Evolutionary conservation across 257 asterid species (phyloP).

Genomic region (Leptodermis oblonga): DNA sequence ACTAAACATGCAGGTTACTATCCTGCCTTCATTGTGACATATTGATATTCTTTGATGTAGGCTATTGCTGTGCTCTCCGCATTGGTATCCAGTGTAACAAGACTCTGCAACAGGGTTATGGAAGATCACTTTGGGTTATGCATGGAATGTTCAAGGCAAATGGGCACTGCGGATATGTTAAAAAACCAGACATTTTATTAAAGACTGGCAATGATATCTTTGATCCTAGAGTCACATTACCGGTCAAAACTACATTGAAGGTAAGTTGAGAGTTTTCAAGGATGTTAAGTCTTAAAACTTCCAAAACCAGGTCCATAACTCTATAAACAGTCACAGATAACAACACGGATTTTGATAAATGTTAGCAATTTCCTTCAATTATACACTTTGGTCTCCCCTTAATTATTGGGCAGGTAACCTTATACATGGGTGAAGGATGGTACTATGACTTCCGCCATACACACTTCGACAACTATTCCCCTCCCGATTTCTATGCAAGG

Average conservation of each 20-base stretch:
- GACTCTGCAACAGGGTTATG: constrained; percentile 63
- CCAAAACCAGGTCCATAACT: not conserved
- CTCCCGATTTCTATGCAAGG: constrained; percentile 89
- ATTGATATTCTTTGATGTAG: not conserved
- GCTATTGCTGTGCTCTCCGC: not conserved
- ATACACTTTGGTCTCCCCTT: not conserved
- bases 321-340: not conserved
- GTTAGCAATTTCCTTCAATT: not conserved
- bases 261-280: constrained; percentile 30
- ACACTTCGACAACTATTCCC: constrained; percentile 76
- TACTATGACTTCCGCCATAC: constrained; percentile 64
- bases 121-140: constrained; percentile 94
- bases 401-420: constrained; percentile 56
- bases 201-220: constrained; percentile 52
- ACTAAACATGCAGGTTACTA: constrained; percentile 85
- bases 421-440: constrained; percentile 97
- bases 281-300: not conserved
- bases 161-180: constrained; percentile 91
- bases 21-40: constrained; percentile 11
- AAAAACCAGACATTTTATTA: constrained; percentile 68
- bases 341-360: no score
- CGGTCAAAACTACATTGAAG: constrained; percentile 68
- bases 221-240: constrained; percentile 49
- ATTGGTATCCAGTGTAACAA: not conserved
- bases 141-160: constrained; percentile 91